Conservation (phyloP, 495 filamentous ascomycete species). For the Emericellopsis terricola region DNA sequence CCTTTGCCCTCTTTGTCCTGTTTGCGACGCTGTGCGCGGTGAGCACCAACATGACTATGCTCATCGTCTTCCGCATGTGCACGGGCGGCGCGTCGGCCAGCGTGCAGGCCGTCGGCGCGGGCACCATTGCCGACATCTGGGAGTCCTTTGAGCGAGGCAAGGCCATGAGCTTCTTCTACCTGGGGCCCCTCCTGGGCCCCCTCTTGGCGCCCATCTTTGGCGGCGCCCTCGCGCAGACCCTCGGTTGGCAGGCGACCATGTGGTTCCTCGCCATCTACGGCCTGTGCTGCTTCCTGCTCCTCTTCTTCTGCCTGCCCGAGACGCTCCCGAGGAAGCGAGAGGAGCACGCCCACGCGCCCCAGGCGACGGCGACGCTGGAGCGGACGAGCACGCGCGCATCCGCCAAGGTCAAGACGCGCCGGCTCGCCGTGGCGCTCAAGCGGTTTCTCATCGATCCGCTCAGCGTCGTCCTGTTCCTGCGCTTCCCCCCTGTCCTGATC, state of each 20-base stretch:
- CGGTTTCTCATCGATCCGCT: constrained; percentile 66
- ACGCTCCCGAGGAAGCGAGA: constrained; percentile 26
- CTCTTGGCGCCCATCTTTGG: constrained; percentile 77
- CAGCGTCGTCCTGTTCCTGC: constrained; percentile 57
- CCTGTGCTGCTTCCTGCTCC: constrained; percentile 37
- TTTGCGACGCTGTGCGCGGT: constrained; percentile 60
- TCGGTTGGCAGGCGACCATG: constrained; percentile 70
- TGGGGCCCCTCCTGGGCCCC: constrained; percentile 76
- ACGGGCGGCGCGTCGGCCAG: constrained; percentile 72
- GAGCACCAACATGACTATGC: constrained; percentile 61
- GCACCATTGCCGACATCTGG: constrained; percentile 89
- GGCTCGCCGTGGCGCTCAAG: constrained; percentile 34
- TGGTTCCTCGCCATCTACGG: constrained; percentile 79
- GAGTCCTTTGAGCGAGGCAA: constrained; percentile 58
- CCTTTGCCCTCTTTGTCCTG: constrained; percentile 63
- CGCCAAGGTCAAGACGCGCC: constrained; percentile 33
- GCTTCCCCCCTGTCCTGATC: constrained; percentile 60
- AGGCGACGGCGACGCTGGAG: constrained; percentile 11
- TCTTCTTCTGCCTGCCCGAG: constrained; percentile 56
- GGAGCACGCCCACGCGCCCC: not conserved
- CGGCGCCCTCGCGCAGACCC: constrained; percentile 49
- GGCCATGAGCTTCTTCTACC: constrained; percentile 89
- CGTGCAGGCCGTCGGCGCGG: constrained; percentile 84
- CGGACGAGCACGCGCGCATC: constrained; percentile 47
- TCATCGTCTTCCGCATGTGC: constrained; percentile 69